Base-by-base conservation (phyloP, 83 land plant species). In the Isoetes engelmannii region DNA sequence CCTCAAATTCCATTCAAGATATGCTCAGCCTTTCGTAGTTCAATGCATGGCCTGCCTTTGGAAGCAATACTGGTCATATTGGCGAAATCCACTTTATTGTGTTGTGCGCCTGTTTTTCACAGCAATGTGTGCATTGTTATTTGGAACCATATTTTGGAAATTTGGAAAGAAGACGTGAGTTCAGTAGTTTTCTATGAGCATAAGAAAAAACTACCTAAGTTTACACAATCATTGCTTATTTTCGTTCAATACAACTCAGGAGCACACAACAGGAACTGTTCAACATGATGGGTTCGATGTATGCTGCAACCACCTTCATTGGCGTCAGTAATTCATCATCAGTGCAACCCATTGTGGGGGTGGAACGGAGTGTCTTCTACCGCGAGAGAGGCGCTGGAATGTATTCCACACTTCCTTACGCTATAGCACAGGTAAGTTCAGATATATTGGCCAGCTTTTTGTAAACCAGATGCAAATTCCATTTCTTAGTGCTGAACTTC, bases 61-160 rank as follows among this genome's bases (percentile, higher is more conserved):
- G 69, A 67, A 67, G 41, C 69, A 67, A 67, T 12, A 67, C 20
- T 50, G 67, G 53, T 67, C 69, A 10, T 67, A 67, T 49, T 67
- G 69, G 69, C 53, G 57, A 10, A 67, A 67, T 67, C 69, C 69
- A n/a, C 13, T 47, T n/a, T 67, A 67, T 56, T 47, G 49, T 50
- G 69, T 48, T 13, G 69, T 67, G 18, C 69, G 69, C 13, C 1
- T 48, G 1, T n/a, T 67, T 13, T 67, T 67, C 63, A 67, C 63
- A 13, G 17, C n/a, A 17, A 56, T 37, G 10, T 8, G 44, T 20
- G 69, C 69, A 12, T n/a, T 67, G 19, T 7, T 67, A 20, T 67
- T 48, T 67, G 69, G 69, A 4, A 67, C 69, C 28, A 49, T 49
- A 5, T 67, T 67, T 20, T 67, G 69, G 69, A n/a, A 50, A 12